Percentiles rank a stretch among this genome's conserved stretches.
These are phyloP conservation scores for Strobilomyces echinocephalus DNA, from an alignment of 768 basidiomycete genomes.

Conservation along the genomic window DNA sequence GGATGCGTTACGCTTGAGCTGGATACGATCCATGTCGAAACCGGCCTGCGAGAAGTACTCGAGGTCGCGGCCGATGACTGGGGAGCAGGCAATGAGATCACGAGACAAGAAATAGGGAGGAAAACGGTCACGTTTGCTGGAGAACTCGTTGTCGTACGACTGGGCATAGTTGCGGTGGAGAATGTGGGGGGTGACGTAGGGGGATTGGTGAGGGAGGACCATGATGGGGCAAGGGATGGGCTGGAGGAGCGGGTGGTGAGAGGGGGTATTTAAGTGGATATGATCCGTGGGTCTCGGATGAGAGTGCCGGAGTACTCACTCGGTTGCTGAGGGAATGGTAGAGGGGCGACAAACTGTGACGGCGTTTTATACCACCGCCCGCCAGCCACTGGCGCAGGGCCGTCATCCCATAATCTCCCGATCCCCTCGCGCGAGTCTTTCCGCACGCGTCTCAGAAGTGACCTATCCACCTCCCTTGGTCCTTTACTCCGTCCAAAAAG, in stretches of 20 bases:
- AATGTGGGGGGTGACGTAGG: slow-evolving; percentile 86
- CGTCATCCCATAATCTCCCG: slow-evolving; percentile 35
- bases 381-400: slow-evolving; percentile 16
- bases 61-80: slow-evolving; percentile 90
- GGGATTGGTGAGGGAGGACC: slow-evolving; percentile 69
- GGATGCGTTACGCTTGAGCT: slow-evolving; percentile 90
- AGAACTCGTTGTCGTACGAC: slow-evolving; percentile 58
- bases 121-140: slow-evolving; percentile 48
- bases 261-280: slow-evolving; percentile 10
- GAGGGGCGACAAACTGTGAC: slow-evolving; percentile 5
- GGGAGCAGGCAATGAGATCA: slow-evolving; percentile 10
- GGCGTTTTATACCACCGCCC: slow-evolving; percentile 28
- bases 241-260: background rate
- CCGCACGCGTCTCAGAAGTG: slow-evolving; percentile 8
- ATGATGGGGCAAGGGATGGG: slow-evolving; percentile 31
- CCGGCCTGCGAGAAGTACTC: slow-evolving; percentile 98
- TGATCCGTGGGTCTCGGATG: slow-evolving; percentile 26
- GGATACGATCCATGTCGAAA: slow-evolving; percentile 97
- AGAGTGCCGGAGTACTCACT: slow-evolving; percentile 15
- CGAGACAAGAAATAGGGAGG: background rate
- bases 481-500: background rate
- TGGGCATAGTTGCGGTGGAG: slow-evolving; percentile 85
- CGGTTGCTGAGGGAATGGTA: background rate
- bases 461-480: background rate
- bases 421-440: slow-evolving; percentile 17